phyloP scores from a whole-genome alignment of 2,329 filamentous ascomycete species.

The Thelonectria rubi region DNA sequence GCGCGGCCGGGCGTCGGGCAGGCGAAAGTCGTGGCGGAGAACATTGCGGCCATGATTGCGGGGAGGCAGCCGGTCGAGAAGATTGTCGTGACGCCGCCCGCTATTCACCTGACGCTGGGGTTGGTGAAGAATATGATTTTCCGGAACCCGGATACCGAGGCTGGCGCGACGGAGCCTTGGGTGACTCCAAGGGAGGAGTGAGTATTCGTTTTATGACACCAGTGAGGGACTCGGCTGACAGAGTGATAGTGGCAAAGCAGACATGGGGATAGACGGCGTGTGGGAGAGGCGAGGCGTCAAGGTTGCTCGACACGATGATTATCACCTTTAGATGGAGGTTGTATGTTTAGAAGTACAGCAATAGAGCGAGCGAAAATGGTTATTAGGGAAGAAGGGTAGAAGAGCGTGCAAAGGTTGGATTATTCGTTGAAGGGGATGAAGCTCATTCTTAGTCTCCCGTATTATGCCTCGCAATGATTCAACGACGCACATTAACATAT shows the following conservation, averaged over 20 bases:
- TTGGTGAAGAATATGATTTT: slow-evolving; percentile 43
- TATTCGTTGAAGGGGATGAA: too few relatives aligned
- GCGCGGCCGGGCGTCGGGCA: slow-evolving; percentile 35
- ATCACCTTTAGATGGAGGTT: slow-evolving; percentile 34
- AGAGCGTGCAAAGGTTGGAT: too few relatives aligned
- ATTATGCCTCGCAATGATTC: too few relatives aligned
- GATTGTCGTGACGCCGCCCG: slow-evolving; percentile 31
- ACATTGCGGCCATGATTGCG: slow-evolving; percentile 35
- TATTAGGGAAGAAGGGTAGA: too few relatives aligned
- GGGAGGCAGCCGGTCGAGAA: slow-evolving; percentile 25
- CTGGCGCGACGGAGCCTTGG: slow-evolving; percentile 32
- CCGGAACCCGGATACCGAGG: slow-evolving; percentile 32
- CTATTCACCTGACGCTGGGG: slow-evolving; percentile 37
- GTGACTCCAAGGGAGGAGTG: slow-evolving; percentile 39
- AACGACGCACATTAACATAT: too few relatives aligned
- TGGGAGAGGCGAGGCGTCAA: slow-evolving; percentile 39
- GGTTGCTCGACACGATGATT: slow-evolving; percentile 32
- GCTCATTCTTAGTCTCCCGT: too few relatives aligned
- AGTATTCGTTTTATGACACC: slow-evolving; percentile 12
- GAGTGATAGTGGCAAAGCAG: slow-evolving; percentile 25
- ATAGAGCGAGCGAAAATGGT: not conserved
- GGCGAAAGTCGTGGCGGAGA: slow-evolving; percentile 35
- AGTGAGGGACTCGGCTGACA: fast-evolving
- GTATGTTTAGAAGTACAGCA: slow-evolving; percentile 1
- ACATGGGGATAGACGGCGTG: slow-evolving; percentile 36